Conservation (phyloP, 2,329 filamentous ascomycete species). For the Ceratocystiopsis minuta region DNA sequence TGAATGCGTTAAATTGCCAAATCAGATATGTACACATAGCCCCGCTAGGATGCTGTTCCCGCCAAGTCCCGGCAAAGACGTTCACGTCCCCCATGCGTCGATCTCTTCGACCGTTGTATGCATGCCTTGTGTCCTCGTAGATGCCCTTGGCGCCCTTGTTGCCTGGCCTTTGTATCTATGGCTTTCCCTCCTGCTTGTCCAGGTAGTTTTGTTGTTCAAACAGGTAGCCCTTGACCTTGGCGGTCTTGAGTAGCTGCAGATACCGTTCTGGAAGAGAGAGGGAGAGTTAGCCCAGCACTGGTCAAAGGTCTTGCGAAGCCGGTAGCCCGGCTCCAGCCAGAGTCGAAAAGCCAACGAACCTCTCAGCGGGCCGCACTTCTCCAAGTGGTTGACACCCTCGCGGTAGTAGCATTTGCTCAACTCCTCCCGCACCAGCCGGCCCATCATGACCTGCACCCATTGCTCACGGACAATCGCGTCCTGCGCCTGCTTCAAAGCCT, state of each 20-base stretch:
- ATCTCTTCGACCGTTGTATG: not conserved
- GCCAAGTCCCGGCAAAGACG: no score
- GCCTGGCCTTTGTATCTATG: not conserved
- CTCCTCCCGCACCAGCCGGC: conserved; percentile 62
- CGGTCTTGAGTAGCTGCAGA: conserved; percentile 56
- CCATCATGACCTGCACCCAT: conserved; percentile 85
- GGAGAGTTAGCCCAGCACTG: not conserved
- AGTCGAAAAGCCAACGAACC: conserved; percentile 32
- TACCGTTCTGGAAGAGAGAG: conserved; percentile 44
- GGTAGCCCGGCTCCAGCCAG: not conserved
- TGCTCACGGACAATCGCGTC: conserved; percentile 71
- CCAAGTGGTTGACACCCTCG: conserved; percentile 73
- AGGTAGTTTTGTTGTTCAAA: conserved; percentile 67
- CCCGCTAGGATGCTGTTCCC: no score
- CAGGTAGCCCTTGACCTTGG: conserved; percentile 62
- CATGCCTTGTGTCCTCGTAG: no score
- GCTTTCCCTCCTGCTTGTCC: conserved; percentile 25
- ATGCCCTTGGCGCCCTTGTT: no score
- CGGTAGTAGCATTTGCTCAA: conserved; percentile 71
- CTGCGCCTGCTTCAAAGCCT: conserved; percentile 63
- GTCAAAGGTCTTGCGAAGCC: no score
- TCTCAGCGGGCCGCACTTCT: conserved; percentile 69
- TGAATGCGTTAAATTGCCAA: no score
- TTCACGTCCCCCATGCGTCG: not conserved
- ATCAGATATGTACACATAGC: not conserved